Evolutionary conservation across 139 green algal species (phyloP).

Genomic region (Eudorina sp.): DNA sequence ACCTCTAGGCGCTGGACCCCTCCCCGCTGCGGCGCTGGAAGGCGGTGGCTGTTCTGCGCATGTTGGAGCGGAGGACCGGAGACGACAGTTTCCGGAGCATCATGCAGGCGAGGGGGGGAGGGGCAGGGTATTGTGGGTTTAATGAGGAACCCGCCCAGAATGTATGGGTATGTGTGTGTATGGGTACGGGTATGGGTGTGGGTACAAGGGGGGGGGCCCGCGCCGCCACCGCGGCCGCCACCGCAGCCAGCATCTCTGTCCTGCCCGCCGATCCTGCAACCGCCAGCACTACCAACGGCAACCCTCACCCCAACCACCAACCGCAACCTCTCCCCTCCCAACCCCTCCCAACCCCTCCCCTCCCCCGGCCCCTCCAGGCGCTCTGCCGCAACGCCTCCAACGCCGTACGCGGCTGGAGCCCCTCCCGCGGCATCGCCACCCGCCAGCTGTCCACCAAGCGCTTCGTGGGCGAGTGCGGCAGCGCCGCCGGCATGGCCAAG

Average conservation of each 20-base stretch:
- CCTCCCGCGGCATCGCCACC: not conserved
- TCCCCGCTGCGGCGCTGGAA: conserved; percentile 58
- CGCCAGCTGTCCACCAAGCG: conserved; percentile 13
- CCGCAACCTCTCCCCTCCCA: too few relatives aligned
- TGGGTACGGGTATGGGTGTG: too few relatives aligned
- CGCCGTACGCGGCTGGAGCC: not conserved
- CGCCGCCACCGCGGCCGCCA: too few relatives aligned
- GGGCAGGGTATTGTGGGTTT: too few relatives aligned
- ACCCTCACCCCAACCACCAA: too few relatives aligned
- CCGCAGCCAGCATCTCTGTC: too few relatives aligned
- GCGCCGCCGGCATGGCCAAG: conserved; percentile 38
- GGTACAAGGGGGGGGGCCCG: too few relatives aligned
- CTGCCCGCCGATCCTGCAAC: too few relatives aligned
- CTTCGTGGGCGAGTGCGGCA: conserved; percentile 40
- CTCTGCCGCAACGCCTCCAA: conserved; percentile 26
- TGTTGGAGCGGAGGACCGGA: conserved; percentile 51
- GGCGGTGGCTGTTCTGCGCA: conserved; percentile 58
- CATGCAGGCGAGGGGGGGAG: conserved; percentile 12
- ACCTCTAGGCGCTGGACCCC: conserved; percentile 43
- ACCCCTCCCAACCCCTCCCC: not conserved
- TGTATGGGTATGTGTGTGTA: too few relatives aligned
- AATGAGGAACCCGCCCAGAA: too few relatives aligned
- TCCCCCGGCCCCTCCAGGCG: not conserved
- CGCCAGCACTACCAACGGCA: too few relatives aligned
- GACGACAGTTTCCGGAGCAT: conserved; percentile 44